phyloP scores from a whole-genome alignment of 257 asterid species.

The Capsicum pubescens region DNA sequence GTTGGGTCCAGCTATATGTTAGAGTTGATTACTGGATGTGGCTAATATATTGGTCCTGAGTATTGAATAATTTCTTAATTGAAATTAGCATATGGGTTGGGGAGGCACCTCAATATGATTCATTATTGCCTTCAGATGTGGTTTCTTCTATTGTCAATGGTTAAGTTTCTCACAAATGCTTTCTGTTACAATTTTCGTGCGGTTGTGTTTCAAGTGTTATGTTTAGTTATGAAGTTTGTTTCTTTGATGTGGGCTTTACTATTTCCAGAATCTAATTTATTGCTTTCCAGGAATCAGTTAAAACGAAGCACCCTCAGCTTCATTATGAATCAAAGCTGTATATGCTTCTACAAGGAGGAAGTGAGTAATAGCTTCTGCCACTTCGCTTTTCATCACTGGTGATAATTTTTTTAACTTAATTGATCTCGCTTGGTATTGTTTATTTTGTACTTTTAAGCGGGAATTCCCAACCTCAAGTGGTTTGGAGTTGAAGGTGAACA shows the following conservation, averaged over 20 bases:
- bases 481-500: slow-evolving; percentile 85
- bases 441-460: slow-evolving; percentile 55
- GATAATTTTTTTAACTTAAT: background rate
- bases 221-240: background rate
- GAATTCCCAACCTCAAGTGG: slow-evolving; percentile 81
- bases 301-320: slow-evolving; percentile 91
- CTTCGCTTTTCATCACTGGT: background rate
- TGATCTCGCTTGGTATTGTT: slow-evolving; percentile 29
- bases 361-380: slow-evolving; percentile 49
- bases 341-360: slow-evolving; percentile 93
- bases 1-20: background rate
- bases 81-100: background rate
- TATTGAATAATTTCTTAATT: background rate
- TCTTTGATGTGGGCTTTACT: slow-evolving; percentile 15
- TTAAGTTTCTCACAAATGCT: slow-evolving; percentile 20
- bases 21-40: slow-evolving; percentile 3
- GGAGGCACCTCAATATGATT: background rate
- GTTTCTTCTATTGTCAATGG: background rate
- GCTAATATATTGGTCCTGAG: background rate
- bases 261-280: slow-evolving; percentile 26
- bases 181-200: background rate
- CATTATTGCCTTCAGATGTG: background rate
- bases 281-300: slow-evolving; percentile 68
- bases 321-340: slow-evolving; percentile 89
- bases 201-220: background rate